Percentiles rank a stretch among this genome's conserved stretches.
phyloP scores from a whole-genome alignment of 495 filamentous ascomycete genomes.

The Platismatia glauca region DNA sequence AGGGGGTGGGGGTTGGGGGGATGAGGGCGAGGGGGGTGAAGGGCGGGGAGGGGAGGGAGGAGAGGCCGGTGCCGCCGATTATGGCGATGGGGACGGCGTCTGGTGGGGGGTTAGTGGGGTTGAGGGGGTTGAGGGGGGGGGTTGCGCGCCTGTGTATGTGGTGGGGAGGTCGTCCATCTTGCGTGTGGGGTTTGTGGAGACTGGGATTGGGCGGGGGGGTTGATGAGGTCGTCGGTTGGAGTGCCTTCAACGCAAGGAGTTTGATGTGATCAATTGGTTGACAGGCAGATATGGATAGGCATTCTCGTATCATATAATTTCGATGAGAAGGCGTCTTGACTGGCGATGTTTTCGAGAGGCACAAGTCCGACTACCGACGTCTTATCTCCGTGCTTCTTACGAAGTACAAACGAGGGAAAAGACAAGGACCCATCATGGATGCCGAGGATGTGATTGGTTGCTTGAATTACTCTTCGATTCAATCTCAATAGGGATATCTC shows the following conservation, averaged over 20 bases:
- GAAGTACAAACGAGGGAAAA: no score
- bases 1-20: slow-evolving; percentile 66
- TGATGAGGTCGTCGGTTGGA: background rate
- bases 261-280: background rate
- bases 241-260: background rate
- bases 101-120: slow-evolving; percentile 25
- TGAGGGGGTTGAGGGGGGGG: slow-evolving; percentile 9
- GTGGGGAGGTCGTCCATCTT: slow-evolving; percentile 48
- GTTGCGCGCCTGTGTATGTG: slow-evolving; percentile 43
- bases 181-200: background rate
- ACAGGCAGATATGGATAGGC: no score
- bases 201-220: background rate
- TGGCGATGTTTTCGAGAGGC: no score
- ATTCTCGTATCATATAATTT: background rate
- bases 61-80: slow-evolving; percentile 90
- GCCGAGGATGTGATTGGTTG: background rate
- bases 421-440: no score
- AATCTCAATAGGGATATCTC: slow-evolving; percentile 2
- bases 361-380: no score
- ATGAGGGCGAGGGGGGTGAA: slow-evolving; percentile 76
- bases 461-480: background rate
- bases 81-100: slow-evolving; percentile 83
- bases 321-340: background rate
- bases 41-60: slow-evolving; percentile 53
- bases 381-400: background rate